Evolutionary conservation across 768 basidiomycete species (phyloP).

Genomic region (Phaffia australis): DNA sequence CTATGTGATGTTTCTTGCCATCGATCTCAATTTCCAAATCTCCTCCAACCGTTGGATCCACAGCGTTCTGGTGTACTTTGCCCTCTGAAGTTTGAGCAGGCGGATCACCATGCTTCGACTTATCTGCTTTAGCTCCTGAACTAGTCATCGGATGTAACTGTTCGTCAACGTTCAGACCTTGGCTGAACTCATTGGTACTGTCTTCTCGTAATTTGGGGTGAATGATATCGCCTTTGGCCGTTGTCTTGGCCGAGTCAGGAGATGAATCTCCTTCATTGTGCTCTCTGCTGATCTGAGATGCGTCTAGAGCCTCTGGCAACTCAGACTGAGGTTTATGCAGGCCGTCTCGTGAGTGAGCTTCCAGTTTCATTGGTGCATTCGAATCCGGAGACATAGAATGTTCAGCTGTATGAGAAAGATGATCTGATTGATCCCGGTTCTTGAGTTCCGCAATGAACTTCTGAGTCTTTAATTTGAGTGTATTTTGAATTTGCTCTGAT

Average conservation of each 20-base stretch:
- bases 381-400: background rate
- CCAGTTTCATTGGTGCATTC: conserved; percentile 3
- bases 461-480: conserved; percentile 2
- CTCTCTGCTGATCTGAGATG: background rate
- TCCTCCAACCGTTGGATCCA: conserved; percentile 19
- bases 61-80: conserved; percentile 8
- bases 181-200: no score
- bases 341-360: no score
- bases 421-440: background rate
- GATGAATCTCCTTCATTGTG: background rate
- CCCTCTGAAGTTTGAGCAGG: conserved; percentile 15
- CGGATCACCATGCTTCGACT: background rate
- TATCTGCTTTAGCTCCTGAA: background rate
- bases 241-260: background rate
- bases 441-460: conserved; percentile 5
- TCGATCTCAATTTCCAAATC: conserved; percentile 21
- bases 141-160: background rate
- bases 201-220: background rate
- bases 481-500: conserved; percentile 13
- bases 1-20: conserved; percentile 18
- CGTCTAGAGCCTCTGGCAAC: background rate
- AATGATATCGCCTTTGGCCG: conserved; percentile 10
- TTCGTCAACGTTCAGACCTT: no score
- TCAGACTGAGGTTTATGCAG: no score
- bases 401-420: background rate